Conservation (phyloP, 768 basidiomycete species). For the Leccinellum luteum region DNA sequence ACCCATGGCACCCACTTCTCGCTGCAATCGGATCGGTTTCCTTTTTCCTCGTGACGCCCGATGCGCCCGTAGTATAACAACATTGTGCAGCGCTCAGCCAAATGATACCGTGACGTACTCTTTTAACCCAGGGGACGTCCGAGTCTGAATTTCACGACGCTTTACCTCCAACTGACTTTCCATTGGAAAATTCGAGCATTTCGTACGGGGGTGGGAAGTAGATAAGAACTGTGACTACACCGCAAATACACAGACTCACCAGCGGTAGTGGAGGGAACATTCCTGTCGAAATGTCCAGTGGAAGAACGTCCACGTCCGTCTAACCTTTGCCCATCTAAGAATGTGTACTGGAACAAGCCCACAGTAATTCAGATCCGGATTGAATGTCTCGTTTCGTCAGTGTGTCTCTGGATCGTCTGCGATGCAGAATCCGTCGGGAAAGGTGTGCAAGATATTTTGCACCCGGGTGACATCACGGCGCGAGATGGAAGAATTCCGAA, state of each 20-base stretch:
- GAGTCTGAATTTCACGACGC: neutral
- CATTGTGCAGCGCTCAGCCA: neutral
- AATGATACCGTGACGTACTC: no score
- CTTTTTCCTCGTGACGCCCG: neutral
- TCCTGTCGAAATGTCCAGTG: neutral
- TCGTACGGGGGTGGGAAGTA: neutral
- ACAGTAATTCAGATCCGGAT: neutral
- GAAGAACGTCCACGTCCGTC: neutral
- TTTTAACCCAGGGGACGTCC: neutral
- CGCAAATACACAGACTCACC: neutral
- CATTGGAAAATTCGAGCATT: neutral
- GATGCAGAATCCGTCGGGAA: neutral
- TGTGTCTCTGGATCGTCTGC: neutral
- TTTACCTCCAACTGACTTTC: neutral
- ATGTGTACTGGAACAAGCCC: neutral
- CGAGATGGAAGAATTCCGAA: no score
- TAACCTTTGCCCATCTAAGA: neutral
- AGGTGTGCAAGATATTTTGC: no score
- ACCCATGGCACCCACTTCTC: neutral
- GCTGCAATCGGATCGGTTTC: neutral
- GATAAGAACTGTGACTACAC: neutral
- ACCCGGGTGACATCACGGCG: no score
- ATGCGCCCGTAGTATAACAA: neutral
- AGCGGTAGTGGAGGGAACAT: neutral
- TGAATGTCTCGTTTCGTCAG: neutral